Percentiles rank a stretch among this genome's conserved stretches.
phyloP scores from a whole-genome alignment of 345 rosid genomes.

The Lagerstroemia speciosa region DNA sequence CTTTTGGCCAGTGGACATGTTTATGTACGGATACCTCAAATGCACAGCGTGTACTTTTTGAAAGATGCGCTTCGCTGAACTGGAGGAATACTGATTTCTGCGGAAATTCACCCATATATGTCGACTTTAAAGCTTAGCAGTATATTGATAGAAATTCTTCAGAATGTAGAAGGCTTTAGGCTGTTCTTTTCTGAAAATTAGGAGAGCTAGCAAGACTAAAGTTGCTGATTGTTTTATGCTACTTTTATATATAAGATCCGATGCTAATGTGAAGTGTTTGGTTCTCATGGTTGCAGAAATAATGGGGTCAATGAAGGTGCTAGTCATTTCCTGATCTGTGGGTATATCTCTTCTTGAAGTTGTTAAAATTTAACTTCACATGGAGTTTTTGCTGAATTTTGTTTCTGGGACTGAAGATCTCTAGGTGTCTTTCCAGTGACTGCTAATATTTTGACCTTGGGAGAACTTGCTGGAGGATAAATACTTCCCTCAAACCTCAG shows the following conservation, averaged over 20 bases:
- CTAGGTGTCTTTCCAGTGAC: not conserved
- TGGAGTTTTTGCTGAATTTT: not conserved
- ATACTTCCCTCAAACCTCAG: not conserved
- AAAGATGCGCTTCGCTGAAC: too few species aligned
- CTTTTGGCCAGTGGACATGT: not conserved
- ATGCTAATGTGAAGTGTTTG: not conserved
- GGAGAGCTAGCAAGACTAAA: not conserved
- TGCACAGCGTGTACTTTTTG: not conserved
- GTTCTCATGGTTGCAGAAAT: not conserved
- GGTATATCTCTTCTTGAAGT: not conserved
- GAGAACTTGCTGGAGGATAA: conserved; percentile 2
- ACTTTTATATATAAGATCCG: not conserved
- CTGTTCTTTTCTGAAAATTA: not conserved
- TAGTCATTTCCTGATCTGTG: not conserved
- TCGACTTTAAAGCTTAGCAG: not conserved
- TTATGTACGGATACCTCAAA: not conserved
- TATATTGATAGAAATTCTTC: not conserved
- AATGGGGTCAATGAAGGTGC: not conserved
- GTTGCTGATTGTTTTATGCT: not conserved
- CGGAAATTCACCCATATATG: not conserved
- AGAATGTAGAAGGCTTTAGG: not conserved
- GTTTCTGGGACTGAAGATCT: not conserved
- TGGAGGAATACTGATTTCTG: too few species aligned
- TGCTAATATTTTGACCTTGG: not conserved
- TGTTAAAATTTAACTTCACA: not conserved